Evolutionary conservation across 2,329 filamentous ascomycete genomes (phyloP).

Genomic region (Ilyonectria destructans): DNA sequence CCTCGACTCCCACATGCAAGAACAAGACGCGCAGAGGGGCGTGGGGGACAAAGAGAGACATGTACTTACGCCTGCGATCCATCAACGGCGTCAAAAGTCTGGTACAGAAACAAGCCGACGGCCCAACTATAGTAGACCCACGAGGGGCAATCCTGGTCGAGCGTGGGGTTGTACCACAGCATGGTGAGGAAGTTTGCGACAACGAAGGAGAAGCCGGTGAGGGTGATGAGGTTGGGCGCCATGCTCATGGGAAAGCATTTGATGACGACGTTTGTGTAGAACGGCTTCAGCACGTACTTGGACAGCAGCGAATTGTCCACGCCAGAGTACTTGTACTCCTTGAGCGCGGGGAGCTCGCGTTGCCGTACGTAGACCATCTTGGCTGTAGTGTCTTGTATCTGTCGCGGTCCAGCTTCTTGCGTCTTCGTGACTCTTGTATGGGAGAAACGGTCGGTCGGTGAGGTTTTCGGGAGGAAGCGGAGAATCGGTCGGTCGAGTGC

Average conservation of each 20-base stretch:
- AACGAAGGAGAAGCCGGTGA: slow-evolving; percentile 92
- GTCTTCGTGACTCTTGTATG: slow-evolving; percentile 10
- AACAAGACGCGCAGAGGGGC: not conserved
- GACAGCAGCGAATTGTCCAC: slow-evolving; percentile 93
- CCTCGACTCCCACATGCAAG: not conserved
- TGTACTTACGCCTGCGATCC: slow-evolving; percentile 87
- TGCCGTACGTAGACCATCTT: slow-evolving; percentile 96
- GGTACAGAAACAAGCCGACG: slow-evolving; percentile 91
- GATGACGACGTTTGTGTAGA: slow-evolving; percentile 96
- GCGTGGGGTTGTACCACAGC: slow-evolving; percentile 94
- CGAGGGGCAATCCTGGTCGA: slow-evolving; percentile 92
- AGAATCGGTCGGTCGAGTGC: slow-evolving; percentile 2
- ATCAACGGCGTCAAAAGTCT: slow-evolving; percentile 98
- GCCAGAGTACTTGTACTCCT: slow-evolving; percentile 94
- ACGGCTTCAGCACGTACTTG: slow-evolving; percentile 96
- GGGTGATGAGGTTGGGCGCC: slow-evolving; percentile 91
- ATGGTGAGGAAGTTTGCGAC: slow-evolving; percentile 91
- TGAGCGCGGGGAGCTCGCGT: slow-evolving; percentile 88
- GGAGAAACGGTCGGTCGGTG: slow-evolving; percentile 5
- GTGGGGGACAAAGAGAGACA: not conserved
- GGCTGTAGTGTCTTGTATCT: slow-evolving; percentile 26
- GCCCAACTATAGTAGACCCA: slow-evolving; percentile 98
- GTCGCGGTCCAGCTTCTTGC: not conserved
- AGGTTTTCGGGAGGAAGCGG: not conserved
- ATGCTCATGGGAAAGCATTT: slow-evolving; percentile 95